phyloP scores from a whole-genome alignment of 2,329 filamentous ascomycete species.

The Trichophyton schoenleinii region DNA sequence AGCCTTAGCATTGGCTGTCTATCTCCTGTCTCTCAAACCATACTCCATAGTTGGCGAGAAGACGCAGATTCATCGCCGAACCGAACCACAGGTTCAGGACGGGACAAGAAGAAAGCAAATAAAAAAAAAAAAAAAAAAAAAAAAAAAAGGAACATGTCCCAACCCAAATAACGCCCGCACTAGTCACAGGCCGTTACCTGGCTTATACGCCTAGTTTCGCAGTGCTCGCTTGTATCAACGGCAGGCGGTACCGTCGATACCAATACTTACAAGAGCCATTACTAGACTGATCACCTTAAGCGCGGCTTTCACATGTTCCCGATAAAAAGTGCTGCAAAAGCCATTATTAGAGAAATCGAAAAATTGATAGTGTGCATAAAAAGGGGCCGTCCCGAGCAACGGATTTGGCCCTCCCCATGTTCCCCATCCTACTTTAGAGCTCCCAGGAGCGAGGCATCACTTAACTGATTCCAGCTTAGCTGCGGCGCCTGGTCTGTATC shows the following conservation, averaged over 20 bases:
- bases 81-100: background rate
- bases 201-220: background rate
- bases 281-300: background rate
- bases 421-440: background rate
- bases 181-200: background rate
- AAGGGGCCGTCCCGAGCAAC: constrained; percentile 1
- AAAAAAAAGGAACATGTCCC: background rate
- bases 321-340: background rate
- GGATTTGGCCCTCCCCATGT: background rate
- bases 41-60: background rate
- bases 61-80: background rate
- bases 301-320: constrained; percentile 2
- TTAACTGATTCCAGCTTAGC: background rate
- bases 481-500: background rate
- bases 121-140: no score
- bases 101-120: background rate
- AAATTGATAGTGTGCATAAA: background rate
- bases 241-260: background rate
- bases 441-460: background rate
- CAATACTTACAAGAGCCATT: background rate
- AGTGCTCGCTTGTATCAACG: background rate
- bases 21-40: background rate
- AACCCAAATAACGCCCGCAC: background rate
- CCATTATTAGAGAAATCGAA: no score
- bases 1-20: background rate